These are phyloP conservation scores for Pontederia paniculata DNA, from an alignment of 176 grass and related monocot genomes.

Conservation along the genomic window DNA sequence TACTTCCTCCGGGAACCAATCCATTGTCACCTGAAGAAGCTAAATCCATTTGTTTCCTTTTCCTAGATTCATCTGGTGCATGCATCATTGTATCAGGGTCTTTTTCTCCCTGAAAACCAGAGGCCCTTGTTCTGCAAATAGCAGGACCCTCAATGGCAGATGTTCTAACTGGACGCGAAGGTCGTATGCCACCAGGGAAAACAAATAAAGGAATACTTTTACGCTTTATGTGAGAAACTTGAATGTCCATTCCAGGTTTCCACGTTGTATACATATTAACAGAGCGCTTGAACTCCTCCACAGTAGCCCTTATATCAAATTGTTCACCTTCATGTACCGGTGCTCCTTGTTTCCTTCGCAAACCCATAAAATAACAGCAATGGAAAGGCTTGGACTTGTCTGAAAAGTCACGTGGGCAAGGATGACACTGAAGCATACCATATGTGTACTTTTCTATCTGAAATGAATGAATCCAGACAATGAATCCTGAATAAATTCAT, in stretches of 20 bases:
- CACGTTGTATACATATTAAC: slow-evolving; percentile 38
- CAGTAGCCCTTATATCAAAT: slow-evolving; percentile 77
- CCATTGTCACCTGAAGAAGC: not conserved
- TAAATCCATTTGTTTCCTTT: slow-evolving; percentile 7
- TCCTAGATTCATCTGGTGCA: slow-evolving; percentile 17
- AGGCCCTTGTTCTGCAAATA: slow-evolving; percentile 25
- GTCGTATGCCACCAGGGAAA: slow-evolving; percentile 63
- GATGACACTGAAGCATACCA: slow-evolving; percentile 66
- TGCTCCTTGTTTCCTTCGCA: slow-evolving; percentile 55
- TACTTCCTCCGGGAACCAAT: not conserved
- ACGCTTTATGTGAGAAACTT: slow-evolving; percentile 69
- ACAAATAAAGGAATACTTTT: slow-evolving; percentile 69
- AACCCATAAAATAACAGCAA: slow-evolving; percentile 74
- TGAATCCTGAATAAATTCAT: not conserved
- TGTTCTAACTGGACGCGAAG: slow-evolving; percentile 36
- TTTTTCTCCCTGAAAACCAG: slow-evolving; percentile 29
- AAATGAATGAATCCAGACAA: slow-evolving; percentile 1
- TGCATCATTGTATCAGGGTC: not conserved
- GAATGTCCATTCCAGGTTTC: slow-evolving; percentile 75
- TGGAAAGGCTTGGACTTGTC: slow-evolving; percentile 45
- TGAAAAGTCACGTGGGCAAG: slow-evolving; percentile 59
- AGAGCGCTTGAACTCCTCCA: slow-evolving; percentile 66
- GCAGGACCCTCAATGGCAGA: slow-evolving; percentile 16
- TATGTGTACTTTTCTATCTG: slow-evolving; percentile 66
- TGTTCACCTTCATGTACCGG: slow-evolving; percentile 61